Evolutionary conservation across 2,329 filamentous ascomycete species (phyloP).

Genomic region (Colletotrichum sp.): DNA sequence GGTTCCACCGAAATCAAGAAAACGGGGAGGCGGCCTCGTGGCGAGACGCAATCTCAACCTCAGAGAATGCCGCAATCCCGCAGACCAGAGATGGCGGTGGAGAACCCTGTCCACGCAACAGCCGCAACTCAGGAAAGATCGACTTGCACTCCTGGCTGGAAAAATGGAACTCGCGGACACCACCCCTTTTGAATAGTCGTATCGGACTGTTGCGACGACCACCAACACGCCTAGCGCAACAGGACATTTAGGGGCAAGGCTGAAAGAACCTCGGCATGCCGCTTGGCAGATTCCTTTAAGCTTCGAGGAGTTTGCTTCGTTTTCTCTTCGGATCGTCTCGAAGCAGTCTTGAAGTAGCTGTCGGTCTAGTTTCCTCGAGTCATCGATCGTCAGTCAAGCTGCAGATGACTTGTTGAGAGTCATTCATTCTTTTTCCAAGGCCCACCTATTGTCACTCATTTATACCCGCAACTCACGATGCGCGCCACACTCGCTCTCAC

Average conservation of each 20-base stretch:
- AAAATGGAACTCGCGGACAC: not conserved
- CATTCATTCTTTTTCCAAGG: not conserved
- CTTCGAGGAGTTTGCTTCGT: not conserved
- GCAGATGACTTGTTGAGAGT: not conserved
- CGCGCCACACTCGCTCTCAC: not conserved
- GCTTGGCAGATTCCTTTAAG: not conserved
- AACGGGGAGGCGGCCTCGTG: not conserved
- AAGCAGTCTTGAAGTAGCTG: not conserved
- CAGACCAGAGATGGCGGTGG: not conserved
- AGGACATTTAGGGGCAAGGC: not conserved
- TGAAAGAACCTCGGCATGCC: not conserved
- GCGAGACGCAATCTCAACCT: not conserved
- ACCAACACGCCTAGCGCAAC: not conserved
- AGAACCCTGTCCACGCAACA: not conserved
- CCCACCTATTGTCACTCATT: slow-evolving; percentile 6
- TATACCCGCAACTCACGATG: not conserved
- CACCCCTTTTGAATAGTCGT: not conserved
- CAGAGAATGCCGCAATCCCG: not conserved
- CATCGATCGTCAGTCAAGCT: not conserved
- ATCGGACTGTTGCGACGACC: not conserved
- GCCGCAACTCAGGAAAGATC: not conserved
- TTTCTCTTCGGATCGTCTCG: not conserved
- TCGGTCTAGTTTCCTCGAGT: not conserved
- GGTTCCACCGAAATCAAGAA: not conserved
- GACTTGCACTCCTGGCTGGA: not conserved